Conservation (phyloP, 1,284 basidiomycete species). For the Veloboletus limbatus region DNA sequence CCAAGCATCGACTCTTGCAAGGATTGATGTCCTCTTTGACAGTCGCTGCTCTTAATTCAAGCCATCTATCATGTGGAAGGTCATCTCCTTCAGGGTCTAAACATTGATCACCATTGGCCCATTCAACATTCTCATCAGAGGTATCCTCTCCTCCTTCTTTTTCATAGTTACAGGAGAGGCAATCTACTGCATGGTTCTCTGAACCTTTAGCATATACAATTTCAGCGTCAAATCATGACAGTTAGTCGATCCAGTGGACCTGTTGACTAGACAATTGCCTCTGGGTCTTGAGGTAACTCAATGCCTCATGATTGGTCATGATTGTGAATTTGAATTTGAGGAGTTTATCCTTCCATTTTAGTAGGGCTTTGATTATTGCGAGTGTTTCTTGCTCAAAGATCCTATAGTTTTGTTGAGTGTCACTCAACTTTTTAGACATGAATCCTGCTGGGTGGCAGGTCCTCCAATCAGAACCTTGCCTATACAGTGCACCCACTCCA, state of each 20-base stretch:
- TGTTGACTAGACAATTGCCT: background rate
- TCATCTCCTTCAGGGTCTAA: too few species aligned
- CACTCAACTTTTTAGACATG: conserved; percentile 18
- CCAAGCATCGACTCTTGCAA: too few species aligned
- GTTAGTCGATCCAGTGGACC: background rate
- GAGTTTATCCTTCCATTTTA: background rate
- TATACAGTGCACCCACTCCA: conserved; percentile 41
- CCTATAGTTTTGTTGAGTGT: conserved; percentile 14
- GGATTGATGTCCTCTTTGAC: too few species aligned
- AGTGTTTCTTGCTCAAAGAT: conserved; percentile 30
- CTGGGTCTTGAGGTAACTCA: background rate
- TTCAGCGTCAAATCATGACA: background rate
- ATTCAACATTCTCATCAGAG: too few species aligned
- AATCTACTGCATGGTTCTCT: too few species aligned
- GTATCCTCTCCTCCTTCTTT: too few species aligned
- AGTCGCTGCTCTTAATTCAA: too few species aligned
- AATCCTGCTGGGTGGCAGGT: conserved; percentile 39
- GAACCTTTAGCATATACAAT: background rate
- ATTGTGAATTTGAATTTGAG: background rate
- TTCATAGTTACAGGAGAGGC: too few species aligned
- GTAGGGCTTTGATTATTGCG: background rate
- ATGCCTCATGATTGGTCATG: background rate
- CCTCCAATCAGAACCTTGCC: conserved; percentile 22
- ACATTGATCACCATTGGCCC: too few species aligned
- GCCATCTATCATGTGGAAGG: too few species aligned